Conservation (phyloP, 179 eudicot species). For the Pouteria campechiana region DNA sequence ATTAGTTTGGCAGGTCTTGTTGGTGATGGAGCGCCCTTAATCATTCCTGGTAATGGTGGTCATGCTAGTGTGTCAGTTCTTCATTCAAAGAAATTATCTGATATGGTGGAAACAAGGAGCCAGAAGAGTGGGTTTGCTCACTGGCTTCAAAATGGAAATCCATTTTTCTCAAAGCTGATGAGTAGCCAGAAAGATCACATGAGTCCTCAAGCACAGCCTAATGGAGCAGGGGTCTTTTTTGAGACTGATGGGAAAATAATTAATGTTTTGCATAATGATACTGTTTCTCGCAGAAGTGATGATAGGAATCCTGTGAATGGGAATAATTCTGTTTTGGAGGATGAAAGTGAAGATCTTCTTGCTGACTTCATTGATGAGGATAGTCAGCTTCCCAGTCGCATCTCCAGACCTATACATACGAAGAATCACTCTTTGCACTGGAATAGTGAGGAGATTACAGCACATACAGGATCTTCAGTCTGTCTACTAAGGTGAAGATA, state of each 20-base stretch:
- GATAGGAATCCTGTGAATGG: constrained; percentile 39
- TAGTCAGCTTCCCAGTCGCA: constrained; percentile 93
- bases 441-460: constrained; percentile 51
- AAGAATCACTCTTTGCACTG: constrained; percentile 39
- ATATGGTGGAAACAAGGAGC: constrained; percentile 30
- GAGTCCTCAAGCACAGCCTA: constrained; percentile 26
- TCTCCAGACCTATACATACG: constrained; percentile 33
- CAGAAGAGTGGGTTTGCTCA: constrained; percentile 60
- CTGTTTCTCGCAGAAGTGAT: constrained; percentile 13
- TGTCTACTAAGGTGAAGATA: constrained; percentile 77
- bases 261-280: constrained; percentile 10
- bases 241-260: constrained; percentile 21
- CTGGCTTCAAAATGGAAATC: constrained; percentile 67
- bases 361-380: constrained; percentile 99
- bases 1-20: constrained; percentile 86
- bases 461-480: constrained; percentile 92
- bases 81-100: constrained; percentile 27
- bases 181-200: constrained; percentile 30
- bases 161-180: constrained; percentile 44
- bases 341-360: constrained; percentile 95
- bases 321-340: constrained; percentile 36
- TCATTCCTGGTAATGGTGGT: constrained; percentile 36
- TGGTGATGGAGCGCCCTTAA: constrained; percentile 89
- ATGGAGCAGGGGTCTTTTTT: constrained; percentile 23
- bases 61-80: constrained; percentile 21